Evolutionary conservation across 176 grass and related monocot species (phyloP), one percentile per base, ranked within the genome.

Genomic region (Triticum aestivum): DNA sequence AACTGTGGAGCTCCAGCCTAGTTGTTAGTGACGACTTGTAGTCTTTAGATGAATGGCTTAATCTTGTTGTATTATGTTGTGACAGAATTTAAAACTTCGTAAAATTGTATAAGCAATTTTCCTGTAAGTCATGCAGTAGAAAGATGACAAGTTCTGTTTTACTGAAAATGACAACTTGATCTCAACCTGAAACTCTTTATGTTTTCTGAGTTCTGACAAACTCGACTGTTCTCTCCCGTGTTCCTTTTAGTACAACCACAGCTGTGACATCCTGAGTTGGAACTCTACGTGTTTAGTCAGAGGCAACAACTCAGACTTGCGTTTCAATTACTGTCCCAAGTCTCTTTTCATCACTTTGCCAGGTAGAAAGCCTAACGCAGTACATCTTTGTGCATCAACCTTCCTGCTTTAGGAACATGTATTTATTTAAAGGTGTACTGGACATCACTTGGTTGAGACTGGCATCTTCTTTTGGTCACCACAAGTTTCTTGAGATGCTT

Each of bases 401-500:
- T 87, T 84, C 70, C 29, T 81, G 68, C 70, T 77, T 15, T 29
- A 58, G 0, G 52, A 41, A 8, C 79, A 72, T 33, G 77, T 63
- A 58, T 73, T 56, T 63, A 58, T 73, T 54, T 54, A 88, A 91
- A 84, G 69, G 23, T 69, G 77, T 80, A 70, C 14, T 38, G 61
- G 49, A 81, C 17, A 76, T 54, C 61, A 52, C n/a, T 41, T 75
- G 33, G 77, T 32, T 62, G 84, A 69, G 85, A 11, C 49, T 88
- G 62, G 81, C 14, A 85, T 88, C 85, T 76, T 41, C 51, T 84
- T 91, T 88, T 81, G 81, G 52, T 17, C 30, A 32, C 49, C 39
- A 3, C 75, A 81, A 80, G 81, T 85, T 88, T 85, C 69, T 81
- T 76, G 49, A 80, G 89, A 91, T 87, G 76, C 75, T 75, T 71